Percentiles rank a stretch among this genome's conserved stretches.
Evolutionary conservation across 2,329 filamentous ascomycete species (phyloP).

Genomic region (Pseudomassariella vexata): DNA sequence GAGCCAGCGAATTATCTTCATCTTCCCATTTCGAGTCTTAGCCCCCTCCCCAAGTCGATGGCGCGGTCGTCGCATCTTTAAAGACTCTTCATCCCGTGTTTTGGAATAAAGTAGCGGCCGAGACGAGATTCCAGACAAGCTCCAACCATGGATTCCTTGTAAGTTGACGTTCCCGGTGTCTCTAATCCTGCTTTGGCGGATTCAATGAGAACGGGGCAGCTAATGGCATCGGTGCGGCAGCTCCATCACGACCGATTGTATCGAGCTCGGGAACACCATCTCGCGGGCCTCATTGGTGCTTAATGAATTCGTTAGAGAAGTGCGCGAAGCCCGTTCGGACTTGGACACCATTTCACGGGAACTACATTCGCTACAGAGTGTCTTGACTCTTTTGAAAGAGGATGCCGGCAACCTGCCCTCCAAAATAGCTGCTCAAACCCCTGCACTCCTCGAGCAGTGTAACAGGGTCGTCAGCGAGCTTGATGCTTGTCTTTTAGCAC

Average conservation of each 20-base stretch:
- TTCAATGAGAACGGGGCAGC: conserved; percentile 4
- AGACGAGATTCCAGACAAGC: too few species aligned
- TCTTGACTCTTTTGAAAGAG: conserved; percentile 31
- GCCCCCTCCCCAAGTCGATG: too few species aligned
- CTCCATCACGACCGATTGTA: conserved; percentile 32
- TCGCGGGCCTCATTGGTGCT: conserved; percentile 25
- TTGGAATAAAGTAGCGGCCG: too few species aligned
- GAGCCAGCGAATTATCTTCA: too few species aligned
- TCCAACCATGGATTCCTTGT: conserved; percentile 7
- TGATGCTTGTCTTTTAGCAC: conserved; percentile 23
- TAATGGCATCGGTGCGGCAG: conserved; percentile 22
- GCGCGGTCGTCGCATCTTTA: too few species aligned
- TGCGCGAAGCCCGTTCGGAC: conserved; percentile 33
- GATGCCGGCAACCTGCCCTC: conserved; percentile 30
- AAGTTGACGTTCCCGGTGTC: conserved; percentile 1
- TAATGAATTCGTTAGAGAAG: conserved; percentile 30
- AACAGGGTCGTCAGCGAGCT: conserved; percentile 29
- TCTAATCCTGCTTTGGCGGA: background rate
- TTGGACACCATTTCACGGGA: conserved; percentile 33
- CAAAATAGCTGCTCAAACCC: conserved; percentile 28
- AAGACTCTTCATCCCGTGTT: too few species aligned
- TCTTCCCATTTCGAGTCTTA: too few species aligned
- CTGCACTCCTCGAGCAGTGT: conserved; percentile 28
- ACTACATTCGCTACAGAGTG: conserved; percentile 32
- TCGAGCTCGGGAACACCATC: conserved; percentile 27